Evolutionary conservation across 164 flowering plant genomes (phyloP).

Genomic region (Piper betle): DNA sequence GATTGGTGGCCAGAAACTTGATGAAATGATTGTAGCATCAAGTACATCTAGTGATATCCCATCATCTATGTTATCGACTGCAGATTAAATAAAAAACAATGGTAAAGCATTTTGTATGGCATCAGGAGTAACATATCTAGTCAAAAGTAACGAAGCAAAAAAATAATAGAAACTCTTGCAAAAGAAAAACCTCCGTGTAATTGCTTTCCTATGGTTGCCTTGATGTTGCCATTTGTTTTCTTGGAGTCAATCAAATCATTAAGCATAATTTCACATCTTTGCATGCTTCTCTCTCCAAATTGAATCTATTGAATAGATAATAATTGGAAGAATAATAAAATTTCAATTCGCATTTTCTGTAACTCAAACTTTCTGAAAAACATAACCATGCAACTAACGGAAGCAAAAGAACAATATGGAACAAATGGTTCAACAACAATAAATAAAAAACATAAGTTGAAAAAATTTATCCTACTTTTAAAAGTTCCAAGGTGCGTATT

Average conservation of each 20-base stretch:
- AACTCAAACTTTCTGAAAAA: not conserved
- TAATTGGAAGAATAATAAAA: not conserved
- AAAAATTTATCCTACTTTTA: conserved; percentile 37
- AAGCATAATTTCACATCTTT: conserved; percentile 94
- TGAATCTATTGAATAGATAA: conserved; percentile 42
- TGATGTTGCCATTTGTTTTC: conserved; percentile 76
- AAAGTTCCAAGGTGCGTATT: conserved; percentile 89
- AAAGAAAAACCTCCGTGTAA: conserved; percentile 33
- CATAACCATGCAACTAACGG: not conserved
- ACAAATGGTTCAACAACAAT: too few species aligned
- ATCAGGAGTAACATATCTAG: too few species aligned
- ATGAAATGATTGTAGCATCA: conserved; percentile 83
- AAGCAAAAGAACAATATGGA: too few species aligned
- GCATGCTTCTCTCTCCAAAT: conserved; percentile 98
- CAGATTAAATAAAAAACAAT: not conserved
- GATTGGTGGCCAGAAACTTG: conserved; percentile 97
- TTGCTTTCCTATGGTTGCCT: conserved; percentile 50
- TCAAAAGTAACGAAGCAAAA: too few species aligned
- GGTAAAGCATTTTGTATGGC: not conserved
- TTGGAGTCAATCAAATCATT: conserved; percentile 94
- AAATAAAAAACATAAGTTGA: too few species aligned
- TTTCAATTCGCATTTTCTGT: not conserved
- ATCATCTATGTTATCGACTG: conserved; percentile 24
- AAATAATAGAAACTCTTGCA: too few species aligned
- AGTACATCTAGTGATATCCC: conserved; percentile 50